Base-by-base conservation (phyloP, 2,329 filamentous ascomycete genomes). In the Cordyceps cicadae region DNA sequence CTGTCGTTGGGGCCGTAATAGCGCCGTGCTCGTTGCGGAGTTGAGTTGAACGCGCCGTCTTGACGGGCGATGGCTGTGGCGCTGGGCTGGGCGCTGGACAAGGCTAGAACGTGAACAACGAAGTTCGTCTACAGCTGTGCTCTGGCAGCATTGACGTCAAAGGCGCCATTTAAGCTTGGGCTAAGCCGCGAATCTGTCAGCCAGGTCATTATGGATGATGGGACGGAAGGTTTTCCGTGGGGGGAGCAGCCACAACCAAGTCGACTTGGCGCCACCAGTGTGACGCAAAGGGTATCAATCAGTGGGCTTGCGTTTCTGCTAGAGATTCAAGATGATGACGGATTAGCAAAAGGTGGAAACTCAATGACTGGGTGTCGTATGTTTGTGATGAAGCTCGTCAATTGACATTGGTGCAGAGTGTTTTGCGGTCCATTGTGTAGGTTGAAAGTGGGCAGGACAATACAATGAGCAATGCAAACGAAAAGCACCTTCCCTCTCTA, bases 1-100 rank as follows among this genome's bases (percentile, higher is more conserved):
- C 45, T 54, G n/a, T 51, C 29, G 37, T 60, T 60, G 58, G 41
- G 58, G 58, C 58, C 58, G 58, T 46, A 60, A 24, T 60, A 60
- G 51, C 51, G 50, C 58, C 58, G 58, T 43, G 46, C 37, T 48
- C 14, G 29, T 45, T 53, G 55, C 55, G 55, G 55, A 58, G 39
- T 24, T 24, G 24, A 24, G 24, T 24, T 24, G 24, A 4, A 45
- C 41, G 39, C 39, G 39, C 39, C 54, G 34, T 48, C 54, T 37
- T 29, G 41, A 19, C 26, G 26, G 26, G 45, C 21, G 19, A 45
- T 24, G 19, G 46, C 43, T 43, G 55, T 50, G 55, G 46, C 55
- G 45, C 55, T 50, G 32, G 32, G 46, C 32, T 43, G 15, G 43
- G 39, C 7, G 34, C 34, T 37, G 29, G 29, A 7, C 34, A 14